Base-by-base conservation (phyloP, 176 grass and related monocot species). In the Melocanna baccifera region DNA sequence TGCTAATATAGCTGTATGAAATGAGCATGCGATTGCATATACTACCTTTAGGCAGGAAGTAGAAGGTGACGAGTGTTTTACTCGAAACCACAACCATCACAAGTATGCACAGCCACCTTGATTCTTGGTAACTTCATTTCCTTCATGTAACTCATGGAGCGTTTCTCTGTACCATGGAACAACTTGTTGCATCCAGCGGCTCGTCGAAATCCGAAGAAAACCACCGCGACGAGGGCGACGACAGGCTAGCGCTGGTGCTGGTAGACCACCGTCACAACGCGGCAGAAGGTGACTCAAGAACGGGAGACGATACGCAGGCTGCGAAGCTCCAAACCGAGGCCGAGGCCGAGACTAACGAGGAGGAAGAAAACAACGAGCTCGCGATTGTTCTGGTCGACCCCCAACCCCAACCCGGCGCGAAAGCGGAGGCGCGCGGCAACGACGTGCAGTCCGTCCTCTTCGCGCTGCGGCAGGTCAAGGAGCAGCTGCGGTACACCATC, bases 391-490 rank as follows among this genome's bases (percentile, higher is more conserved):
- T 91, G 23, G 86, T 75, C 19, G 84, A 76, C 15, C 34, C 71
- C 2, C 87, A 84, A 18, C 53, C 62, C 4, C 68, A 78, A 10
- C 81, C 42, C 2, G 65, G 41, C 62, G 41, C 29, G 18, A 57
- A 34, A 47, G 29, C 47, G 5, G 53, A 10, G 15, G 4, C 42
- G 32, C 34, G 62, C 28, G 18, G 63, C 30, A 16, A 62, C 62
- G 90, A 99, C 84, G 93, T 96, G 80, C 89, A 94, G 68, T 59
- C 87, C 23, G 97, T 99, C 46, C 92, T 99, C 68, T 81, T 94
- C 37, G 97, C 93, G 47, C 88, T 99, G 71, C 87, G 88, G 86
- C 90, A 90, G 85, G 97, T 96, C 12, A 96, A 91, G 88, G 90
- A 94, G 88, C 91, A 91, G 73, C 88, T 96, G 79, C 84, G 89